Evolutionary conservation across 108 stramenopile species (phyloP), one percentile per base, ranked within the genome.

Genomic region (Conticribra guillardii): DNA sequence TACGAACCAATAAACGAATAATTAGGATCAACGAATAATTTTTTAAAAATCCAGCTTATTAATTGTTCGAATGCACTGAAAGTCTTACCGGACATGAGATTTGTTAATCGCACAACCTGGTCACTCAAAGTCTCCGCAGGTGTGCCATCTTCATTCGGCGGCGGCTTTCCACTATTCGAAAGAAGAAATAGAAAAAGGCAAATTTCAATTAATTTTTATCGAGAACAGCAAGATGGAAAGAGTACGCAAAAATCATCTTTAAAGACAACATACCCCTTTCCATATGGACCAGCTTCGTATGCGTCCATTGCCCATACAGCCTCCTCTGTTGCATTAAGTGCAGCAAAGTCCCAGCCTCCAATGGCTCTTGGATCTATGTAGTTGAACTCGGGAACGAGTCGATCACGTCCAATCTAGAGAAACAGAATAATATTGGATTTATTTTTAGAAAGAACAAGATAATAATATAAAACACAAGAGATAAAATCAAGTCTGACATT

Each of bases 111-210:
- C 1, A 89, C 83, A 11, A 80, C 74, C 57, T 89, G 88, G 74
- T 94, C 90, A 11, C 67, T 54, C 54, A 94, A 52, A 1, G 84
- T 90, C 65, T 94, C 93, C 8, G 86, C 68, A 4, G 93, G 93
- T 4, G 90, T 94, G 0, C 93, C 87, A 69, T 94, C 93, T 47
- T 85, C 84, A 54, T 94, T 91, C 0, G 89, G 70, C 24, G 92
- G 92, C 15, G 83, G 84, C 21, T 79, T 44, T n/a, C 79, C 93
- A 11, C 61, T 62, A 14, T 29, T 26, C 4, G 28, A n/a, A 28
- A 49, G 30, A n/a, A n/a, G n/a, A n/a, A n/a, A n/a, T n/a, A n/a
- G n/a, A n/a, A n/a, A n/a, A n/a, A n/a, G n/a, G n/a, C n/a, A n/a
- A n/a, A n/a, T n/a, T n/a, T n/a, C n/a, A n/a, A n/a, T n/a, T n/a